These are phyloP conservation scores for Ophiostoma sp. DNA, from an alignment of 2,329 filamentous ascomycete genomes.

Conservation along the genomic window DNA sequence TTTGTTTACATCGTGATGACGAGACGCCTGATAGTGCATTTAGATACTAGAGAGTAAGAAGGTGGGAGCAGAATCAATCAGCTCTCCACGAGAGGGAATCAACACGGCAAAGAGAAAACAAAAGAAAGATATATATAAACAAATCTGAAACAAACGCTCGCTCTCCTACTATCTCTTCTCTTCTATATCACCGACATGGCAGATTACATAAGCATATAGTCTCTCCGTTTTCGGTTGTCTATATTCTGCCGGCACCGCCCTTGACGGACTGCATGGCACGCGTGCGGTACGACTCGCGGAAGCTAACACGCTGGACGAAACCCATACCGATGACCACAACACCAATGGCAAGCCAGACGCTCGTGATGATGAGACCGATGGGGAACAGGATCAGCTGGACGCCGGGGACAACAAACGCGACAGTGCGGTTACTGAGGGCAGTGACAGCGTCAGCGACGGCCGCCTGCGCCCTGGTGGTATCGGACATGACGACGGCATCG, in stretches of 20 bases:
- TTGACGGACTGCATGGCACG: constrained; percentile 43
- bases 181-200: no score
- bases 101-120: not conserved
- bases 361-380: constrained; percentile 61
- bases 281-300: constrained; percentile 57
- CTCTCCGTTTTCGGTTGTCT: constrained; percentile 5
- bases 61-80: not conserved
- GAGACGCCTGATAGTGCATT: not conserved
- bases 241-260: constrained; percentile 31
- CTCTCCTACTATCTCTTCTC: not conserved
- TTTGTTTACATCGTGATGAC: not conserved
- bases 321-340: constrained; percentile 56
- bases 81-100: not conserved
- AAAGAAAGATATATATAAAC: not conserved
- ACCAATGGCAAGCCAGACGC: constrained; percentile 56
- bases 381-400: constrained; percentile 64
- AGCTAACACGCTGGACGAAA: constrained; percentile 60
- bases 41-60: not conserved
- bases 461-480: constrained; percentile 43
- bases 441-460: constrained; percentile 45
- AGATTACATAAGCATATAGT: no score
- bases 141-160: not conserved
- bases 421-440: constrained; percentile 45
- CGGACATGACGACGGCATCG: constrained; percentile 48
- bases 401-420: constrained; percentile 65